Base-by-base conservation (phyloP, 2,329 filamentous ascomycete genomes). In the Emmonsia crescens region DNA sequence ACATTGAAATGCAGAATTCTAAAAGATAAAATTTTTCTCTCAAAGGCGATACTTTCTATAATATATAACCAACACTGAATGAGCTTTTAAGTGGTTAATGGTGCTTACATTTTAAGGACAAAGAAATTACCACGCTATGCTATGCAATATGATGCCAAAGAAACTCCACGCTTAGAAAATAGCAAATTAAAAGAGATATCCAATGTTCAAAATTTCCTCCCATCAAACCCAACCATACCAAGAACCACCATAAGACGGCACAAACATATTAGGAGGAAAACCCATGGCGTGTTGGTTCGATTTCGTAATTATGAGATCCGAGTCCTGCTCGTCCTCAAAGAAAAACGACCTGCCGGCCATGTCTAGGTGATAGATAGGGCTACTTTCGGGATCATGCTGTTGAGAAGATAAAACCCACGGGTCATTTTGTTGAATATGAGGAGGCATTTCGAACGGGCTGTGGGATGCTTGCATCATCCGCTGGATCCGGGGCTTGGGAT, bases 61-160 rank as follows among this genome's bases (percentile, higher is more conserved):
- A 14, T 24, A 14, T 33, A 52, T n/a, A 31, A n/a, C 19, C 19
- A 29, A 51, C 2, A 8, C 4, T 33, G 1, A 52, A 29, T 19
- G 27, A 33, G 27, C 49, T 31, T n/a, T 49, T 8, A 12, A 52
- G 49, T 8, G 14, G 49, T 16, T 31, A 31, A 52, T 10, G 16
- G 16, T n/a, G 29, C 27, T 19, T 33, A 14, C 14, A 3, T 4
- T 29, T 16, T 10, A n/a, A 52, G 14, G 29, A 2, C 2, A 31
- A 31, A 33, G 5, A 52, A 6, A n/a, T 21, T 9, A 31, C 27
- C 9, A 27, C 21, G 68, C 72, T 71, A 66, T 60, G 71, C 71
- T 73, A 74, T 74, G 71, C 70, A 64, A 69, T 66, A 67, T 60
- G 16, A 49, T 36, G 40, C 27, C 24, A 52, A 31, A 33, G 16